These are phyloP conservation scores for Leishmania gerbilli DNA, from an alignment of 208 protist species.

Conservation along the genomic window DNA sequence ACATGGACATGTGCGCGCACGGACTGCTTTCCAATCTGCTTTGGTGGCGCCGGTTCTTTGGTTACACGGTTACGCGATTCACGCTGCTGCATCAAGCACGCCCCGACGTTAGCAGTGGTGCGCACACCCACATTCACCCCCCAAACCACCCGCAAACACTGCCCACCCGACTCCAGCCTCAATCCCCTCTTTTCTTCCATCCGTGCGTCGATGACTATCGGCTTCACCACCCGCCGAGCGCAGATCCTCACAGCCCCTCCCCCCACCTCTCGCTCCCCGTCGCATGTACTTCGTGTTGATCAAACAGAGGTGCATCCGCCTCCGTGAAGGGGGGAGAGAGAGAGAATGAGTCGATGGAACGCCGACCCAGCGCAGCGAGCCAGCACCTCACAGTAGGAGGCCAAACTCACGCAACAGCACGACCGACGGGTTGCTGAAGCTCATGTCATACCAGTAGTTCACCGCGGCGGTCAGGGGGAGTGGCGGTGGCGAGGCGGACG, in stretches of 20 bases:
- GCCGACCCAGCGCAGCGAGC: not conserved
- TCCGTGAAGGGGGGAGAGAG: not conserved
- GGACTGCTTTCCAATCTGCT: not conserved
- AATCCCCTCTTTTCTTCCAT: not conserved
- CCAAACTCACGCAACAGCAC: conserved; percentile 87
- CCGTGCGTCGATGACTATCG: not conserved
- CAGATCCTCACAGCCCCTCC: not conserved
- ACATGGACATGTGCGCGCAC: not conserved
- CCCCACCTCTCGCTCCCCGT: not conserved
- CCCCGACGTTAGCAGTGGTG: not conserved
- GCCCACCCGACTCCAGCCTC: not conserved
- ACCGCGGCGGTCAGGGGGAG: conserved; percentile 88
- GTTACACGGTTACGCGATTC: not conserved
- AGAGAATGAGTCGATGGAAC: not conserved
- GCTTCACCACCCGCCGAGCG: not conserved
- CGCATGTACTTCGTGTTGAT: not conserved
- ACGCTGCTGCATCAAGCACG: not conserved
- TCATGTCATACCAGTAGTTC: conserved; percentile 95
- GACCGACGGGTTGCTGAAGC: conserved; percentile 78
- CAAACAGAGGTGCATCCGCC: not conserved
- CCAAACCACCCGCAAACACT: not conserved
- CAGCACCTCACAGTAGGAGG: conserved; percentile 54
- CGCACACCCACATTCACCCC: not conserved
- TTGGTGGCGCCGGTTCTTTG: not conserved
- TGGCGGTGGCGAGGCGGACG: conserved; percentile 9